Evolutionary conservation across 306 rosid genomes (phyloP).

Genomic region (Lathyrus tuberosus): DNA sequence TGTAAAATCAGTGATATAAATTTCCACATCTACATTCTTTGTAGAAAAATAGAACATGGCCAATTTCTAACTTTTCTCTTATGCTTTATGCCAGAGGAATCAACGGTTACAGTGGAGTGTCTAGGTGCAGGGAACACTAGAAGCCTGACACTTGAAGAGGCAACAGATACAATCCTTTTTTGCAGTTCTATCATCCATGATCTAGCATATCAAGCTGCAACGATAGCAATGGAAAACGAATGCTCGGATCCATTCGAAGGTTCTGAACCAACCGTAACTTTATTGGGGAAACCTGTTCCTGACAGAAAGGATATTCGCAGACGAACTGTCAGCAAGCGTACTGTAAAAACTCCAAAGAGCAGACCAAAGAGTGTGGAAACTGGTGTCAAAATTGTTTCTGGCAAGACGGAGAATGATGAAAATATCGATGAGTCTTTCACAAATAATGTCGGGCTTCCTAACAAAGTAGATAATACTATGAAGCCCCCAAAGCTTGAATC

Average conservation of each 20-base stretch:
- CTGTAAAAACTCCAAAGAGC: slow-evolving; percentile 61
- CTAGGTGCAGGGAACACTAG: slow-evolving; percentile 61
- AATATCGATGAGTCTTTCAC: slow-evolving; percentile 55
- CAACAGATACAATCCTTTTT: slow-evolving; percentile 88
- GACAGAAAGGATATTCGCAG: slow-evolving; percentile 58
- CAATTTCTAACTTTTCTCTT: slow-evolving; percentile 41
- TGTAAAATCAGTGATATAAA: slow-evolving; percentile 17
- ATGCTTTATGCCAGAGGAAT: slow-evolving; percentile 61
- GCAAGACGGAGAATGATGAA: slow-evolving; percentile 72
- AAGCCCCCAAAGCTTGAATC: slow-evolving; percentile 88
- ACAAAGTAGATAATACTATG: slow-evolving; percentile 68
- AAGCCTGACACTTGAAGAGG: slow-evolving; percentile 95
- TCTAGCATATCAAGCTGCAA: slow-evolving; percentile 84
- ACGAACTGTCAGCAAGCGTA: slow-evolving; percentile 52
- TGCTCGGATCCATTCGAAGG: slow-evolving; percentile 56
- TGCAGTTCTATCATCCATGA: slow-evolving; percentile 94
- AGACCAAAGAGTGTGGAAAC: slow-evolving; percentile 58
- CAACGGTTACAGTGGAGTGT: slow-evolving; percentile 74
- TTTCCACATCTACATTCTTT: neutral
- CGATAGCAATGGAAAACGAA: slow-evolving; percentile 80
- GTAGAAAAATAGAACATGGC: slow-evolving; percentile 20
- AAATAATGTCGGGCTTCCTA: slow-evolving; percentile 63
- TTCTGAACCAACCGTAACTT: slow-evolving; percentile 74
- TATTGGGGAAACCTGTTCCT: slow-evolving; percentile 65
- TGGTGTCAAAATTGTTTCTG: slow-evolving; percentile 50